Evolutionary conservation across 78 protist species (phyloP), one percentile per base, ranked within the genome.

Genomic region (Dictyostelium purpureum): DNA sequence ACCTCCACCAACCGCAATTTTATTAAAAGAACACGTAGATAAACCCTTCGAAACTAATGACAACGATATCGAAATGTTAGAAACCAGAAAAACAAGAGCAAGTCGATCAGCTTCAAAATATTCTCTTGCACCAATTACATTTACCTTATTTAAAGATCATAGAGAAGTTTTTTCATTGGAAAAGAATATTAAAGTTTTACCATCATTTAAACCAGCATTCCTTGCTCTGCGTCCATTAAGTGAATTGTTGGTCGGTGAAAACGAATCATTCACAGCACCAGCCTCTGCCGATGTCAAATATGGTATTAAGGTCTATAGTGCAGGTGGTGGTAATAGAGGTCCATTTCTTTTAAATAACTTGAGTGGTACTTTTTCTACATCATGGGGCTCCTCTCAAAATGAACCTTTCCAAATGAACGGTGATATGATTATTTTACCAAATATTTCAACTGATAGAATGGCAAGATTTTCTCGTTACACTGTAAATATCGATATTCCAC

Each of bases 271-370:
- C 37, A 59, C 45, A 40, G 21, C 43, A 1, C 21, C 57, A 14
- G 45, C 92, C 11, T 79, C 81, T 14, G 31, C 82, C 0, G 69
- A 77, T 21, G 24, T 73, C 26, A 24, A 42, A 4, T 85, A 59
- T 33, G 80, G 66, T 21, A 24, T 85, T 5, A 85, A 73, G 6
- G 80, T 85, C 1, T 61, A 38, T 45, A 19, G 77, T 59, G 80
- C 77, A 9, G 92, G 92, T n/a, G 92, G 92, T 59, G 92, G 92
- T 35, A 79, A 79, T 42, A n/a, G 76, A 10, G 82, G 92, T 24
- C 92, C 92, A 12, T 85, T 56, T 43, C 56, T 56, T 31, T 57
- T 85, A 14, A 18, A 56, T 28, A n/a, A 31, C 5, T 38, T 85
- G 16, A 73, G 7, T 26, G 92, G 77, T 6, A 11, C 28, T 33